Base-by-base conservation (phyloP, 192 early-diverging fungal species). In the Coemansia furcata region DNA sequence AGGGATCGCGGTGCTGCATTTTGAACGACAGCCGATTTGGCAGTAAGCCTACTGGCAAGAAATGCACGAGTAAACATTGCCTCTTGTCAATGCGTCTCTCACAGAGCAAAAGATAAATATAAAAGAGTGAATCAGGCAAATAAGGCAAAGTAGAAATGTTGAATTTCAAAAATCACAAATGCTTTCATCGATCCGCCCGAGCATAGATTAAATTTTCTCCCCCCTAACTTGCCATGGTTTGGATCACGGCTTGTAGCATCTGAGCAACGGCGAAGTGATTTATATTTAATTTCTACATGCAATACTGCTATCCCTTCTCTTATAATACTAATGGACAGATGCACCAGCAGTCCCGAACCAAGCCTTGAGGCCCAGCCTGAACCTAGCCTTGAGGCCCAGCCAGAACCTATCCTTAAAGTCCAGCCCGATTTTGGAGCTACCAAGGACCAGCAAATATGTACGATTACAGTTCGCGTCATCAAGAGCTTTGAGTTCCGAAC, bases 401-500 rank as follows among this genome's bases (percentile, higher is more conserved):
- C 23, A 26, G 23, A 26, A 26, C 23, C 23, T 26, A 26, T 26
- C 23, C 23, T 26, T 26, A 26, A 26, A 26, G 23, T 26, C 23
- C 23, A 55, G 52, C 52, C 52, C 52, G 19, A 47, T n/a, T 8
- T 21, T 8, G 44, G 21, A 19, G 17, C 44, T 6, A 19, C 14
- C 43, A 32, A 54, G 50, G 26, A 14, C 11, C 29, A 15, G 12
- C 30, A 30, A 55, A 55, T 33, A 33, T 55, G 30, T n/a, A 52
- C 62, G 10, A 69, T 97, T 6, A 97, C 95, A 6, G 82, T 97
- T 62, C 84, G 95, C 1, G 75, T 92, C 42, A 96, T 97, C 74
- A 95, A 95, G 71, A 92, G 86, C 39, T 95, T 97, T 67, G 94
- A 95, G 67, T 97, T 91, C 83, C 85, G 95, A 38, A 92, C 91